Evolutionary conservation across 768 basidiomycete species (phyloP).

Genomic region (Xerocomus potaroensis): DNA sequence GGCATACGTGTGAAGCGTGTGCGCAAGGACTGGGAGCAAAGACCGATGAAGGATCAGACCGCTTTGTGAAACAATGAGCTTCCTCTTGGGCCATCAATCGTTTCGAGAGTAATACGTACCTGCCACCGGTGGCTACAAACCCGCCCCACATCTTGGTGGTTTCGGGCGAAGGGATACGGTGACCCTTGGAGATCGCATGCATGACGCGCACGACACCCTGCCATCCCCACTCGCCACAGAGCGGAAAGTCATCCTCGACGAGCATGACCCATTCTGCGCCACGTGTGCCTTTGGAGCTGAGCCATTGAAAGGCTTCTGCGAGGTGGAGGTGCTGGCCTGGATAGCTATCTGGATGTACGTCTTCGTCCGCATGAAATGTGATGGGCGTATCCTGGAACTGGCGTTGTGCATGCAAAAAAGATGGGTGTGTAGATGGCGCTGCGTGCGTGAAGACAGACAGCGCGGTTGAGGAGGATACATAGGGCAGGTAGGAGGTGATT

Average conservation of each 20-base stretch:
- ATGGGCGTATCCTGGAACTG: constrained; percentile 23
- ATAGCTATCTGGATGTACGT: constrained; percentile 22
- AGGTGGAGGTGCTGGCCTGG: constrained; percentile 39
- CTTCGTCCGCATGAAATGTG: constrained; percentile 27
- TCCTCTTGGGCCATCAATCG: too few relatives aligned
- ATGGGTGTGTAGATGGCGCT: constrained; percentile 19
- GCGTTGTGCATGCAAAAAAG: constrained; percentile 29
- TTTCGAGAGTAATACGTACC: too few relatives aligned
- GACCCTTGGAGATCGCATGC: constrained; percentile 25
- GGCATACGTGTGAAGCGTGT: constrained; percentile 32
- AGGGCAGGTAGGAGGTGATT: constrained; percentile 36
- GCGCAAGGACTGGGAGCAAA: constrained; percentile 32
- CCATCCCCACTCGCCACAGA: constrained; percentile 37
- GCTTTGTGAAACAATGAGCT: constrained; percentile 16
- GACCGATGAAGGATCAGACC: constrained; percentile 39
- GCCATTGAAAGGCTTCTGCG: constrained; percentile 40
- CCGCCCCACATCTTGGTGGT: constrained; percentile 30
- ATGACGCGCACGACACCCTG: constrained; percentile 31
- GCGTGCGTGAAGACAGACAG: constrained; percentile 41
- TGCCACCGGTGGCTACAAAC: constrained; percentile 42
- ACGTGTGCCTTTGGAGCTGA: constrained; percentile 11
- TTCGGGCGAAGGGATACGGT: constrained; percentile 9
- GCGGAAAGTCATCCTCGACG: constrained; percentile 42
- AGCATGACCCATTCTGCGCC: constrained; percentile 41
- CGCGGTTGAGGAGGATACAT: constrained; percentile 23